Base-by-base conservation (phyloP, 257 asterid species). In the Nicotiana knightiana region DNA sequence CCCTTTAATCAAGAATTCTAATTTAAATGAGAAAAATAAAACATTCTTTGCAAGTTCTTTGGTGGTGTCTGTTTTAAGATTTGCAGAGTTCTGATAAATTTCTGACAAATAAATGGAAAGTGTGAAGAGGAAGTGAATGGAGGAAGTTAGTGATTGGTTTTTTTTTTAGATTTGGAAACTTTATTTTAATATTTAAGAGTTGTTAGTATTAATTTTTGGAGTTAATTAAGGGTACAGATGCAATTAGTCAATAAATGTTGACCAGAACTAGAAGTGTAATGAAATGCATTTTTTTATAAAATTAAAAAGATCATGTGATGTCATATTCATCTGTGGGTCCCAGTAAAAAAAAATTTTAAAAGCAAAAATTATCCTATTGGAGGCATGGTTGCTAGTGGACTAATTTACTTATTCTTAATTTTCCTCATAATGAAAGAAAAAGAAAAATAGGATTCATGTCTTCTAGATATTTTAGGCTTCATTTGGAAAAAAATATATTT, bases 1-100 rank as follows among this genome's bases (percentile, higher is more conserved):
- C 85, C 85, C 73, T 62, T 66, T 75, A 83, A 79, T 85, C 82
- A 64, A 79, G 83, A 82, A 65, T 21, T 21, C 1, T 30, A 70
- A 30, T n/a, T 12, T 33, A 43, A 75, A 51, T 13, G 16, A n/a
- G 4, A 21, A 66, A 46, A 26, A 54, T 48, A 71, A 73, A 57
- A 70, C 86, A 79, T 83, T 83, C 81, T 83, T 78, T 73, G 55
- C 37, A 35, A 12, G n/a, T 73, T 77, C 12, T 57, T 39, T 57
- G 12, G 11, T 24, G 2, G 35, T 62, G 16, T 24, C 67, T 21
- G 73, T 15, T 11, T 32, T 66, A 32, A 16, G 71, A 65, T 65
- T 65, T 65, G 71, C 71, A 13, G 79, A 71, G 39, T 62, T 62
- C 16, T 62, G 67, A n/a, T 3, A 61, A 24, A 59, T 21, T 59